Percentiles rank a stretch among this genome's conserved stretches.
phyloP scores from a whole-genome alignment of 2,329 filamentous ascomycete species.

The Thielaviopsis ethacetica region DNA sequence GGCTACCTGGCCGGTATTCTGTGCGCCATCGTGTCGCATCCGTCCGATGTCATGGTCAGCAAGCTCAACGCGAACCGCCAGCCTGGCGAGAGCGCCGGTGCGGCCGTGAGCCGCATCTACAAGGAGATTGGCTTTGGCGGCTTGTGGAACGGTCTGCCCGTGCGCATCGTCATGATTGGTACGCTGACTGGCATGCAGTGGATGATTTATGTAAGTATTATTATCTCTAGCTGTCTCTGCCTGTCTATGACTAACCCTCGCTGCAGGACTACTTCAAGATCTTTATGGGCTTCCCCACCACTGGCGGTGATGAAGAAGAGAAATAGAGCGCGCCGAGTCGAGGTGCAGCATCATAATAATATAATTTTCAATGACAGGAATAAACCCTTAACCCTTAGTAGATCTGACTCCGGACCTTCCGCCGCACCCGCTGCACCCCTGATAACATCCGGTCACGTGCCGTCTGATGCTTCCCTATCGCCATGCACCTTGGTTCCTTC shows the following conservation, averaged over 20 bases:
- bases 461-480: no score
- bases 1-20: conserved; percentile 81
- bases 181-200: conserved; percentile 72
- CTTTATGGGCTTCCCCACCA: conserved; percentile 74
- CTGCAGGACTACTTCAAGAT: conserved; percentile 70
- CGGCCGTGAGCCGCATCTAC: conserved; percentile 67
- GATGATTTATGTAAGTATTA: conserved; percentile 65
- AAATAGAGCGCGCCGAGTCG: conserved; percentile 17
- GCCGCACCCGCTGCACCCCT: not conserved
- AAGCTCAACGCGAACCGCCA: conserved; percentile 72
- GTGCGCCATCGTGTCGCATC: conserved; percentile 68
- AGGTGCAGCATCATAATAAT: no score
- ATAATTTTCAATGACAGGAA: no score
- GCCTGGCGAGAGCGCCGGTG: conserved; percentile 61
- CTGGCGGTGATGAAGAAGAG: conserved; percentile 47
- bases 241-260: conserved; percentile 12
- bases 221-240: not conserved
- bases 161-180: conserved; percentile 79
- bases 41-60: conserved; percentile 79
- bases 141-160: conserved; percentile 82
- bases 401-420: not conserved
- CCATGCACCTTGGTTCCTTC: no score
- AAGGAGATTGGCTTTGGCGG: conserved; percentile 71
- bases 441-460: not conserved
- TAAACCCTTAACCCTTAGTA: not conserved